Conservation (phyloP, 331 rosid species). For the Erythrophleum ivorense region DNA sequence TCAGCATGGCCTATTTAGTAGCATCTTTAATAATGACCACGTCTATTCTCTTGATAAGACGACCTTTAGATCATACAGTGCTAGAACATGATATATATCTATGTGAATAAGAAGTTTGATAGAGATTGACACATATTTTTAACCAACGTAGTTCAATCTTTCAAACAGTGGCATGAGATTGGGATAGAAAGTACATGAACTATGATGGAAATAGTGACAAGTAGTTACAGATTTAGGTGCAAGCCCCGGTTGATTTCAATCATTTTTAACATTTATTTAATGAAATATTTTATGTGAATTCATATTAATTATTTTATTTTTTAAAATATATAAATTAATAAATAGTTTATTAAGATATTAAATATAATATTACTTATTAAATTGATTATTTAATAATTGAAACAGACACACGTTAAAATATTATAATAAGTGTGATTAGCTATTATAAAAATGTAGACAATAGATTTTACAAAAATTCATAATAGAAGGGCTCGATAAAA, state of each 20-base stretch:
- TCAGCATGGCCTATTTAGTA: not conserved
- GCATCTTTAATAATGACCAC: not conserved
- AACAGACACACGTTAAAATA: no score
- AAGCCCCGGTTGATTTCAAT: not conserved
- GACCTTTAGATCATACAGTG: not conserved
- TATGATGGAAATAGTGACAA: not conserved
- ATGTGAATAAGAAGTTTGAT: not conserved
- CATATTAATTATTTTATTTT: no score
- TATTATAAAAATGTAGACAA: no score
- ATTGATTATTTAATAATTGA: no score
- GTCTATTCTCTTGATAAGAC: not conserved
- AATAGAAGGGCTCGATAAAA: no score
- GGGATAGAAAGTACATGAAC: not conserved
- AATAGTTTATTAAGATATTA: no score
- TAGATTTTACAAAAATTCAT: no score
- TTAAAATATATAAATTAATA: no score
- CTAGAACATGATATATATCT: not conserved
- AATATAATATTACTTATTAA: no score
- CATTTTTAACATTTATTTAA: no score
- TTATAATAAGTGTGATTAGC: no score
- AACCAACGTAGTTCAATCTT: not conserved
- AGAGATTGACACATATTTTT: constrained; percentile 2
- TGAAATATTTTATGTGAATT: no score
- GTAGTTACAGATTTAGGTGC: constrained; percentile 14
- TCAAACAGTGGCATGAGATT: not conserved